Percentiles rank a stretch among this genome's conserved stretches.
Conservation (phyloP, 495 filamentous ascomycete genomes). For the Parmelia sp. region DNA sequence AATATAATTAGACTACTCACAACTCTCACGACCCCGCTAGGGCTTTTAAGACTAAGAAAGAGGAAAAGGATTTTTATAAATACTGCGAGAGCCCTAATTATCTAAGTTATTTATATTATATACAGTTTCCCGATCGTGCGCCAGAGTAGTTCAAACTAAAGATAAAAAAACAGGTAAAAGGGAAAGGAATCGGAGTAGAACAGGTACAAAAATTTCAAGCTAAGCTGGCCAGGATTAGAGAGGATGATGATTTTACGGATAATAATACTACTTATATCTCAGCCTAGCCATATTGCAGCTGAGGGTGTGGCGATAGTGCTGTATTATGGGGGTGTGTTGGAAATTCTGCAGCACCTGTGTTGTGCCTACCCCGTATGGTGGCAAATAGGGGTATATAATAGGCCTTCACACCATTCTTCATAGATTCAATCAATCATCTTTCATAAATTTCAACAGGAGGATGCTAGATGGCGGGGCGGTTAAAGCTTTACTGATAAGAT, state of each 20-base stretch:
- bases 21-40: no score
- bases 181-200: not conserved
- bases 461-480: no score
- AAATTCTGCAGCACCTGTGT: no score
- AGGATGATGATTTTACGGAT: not conserved
- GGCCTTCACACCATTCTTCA: no score
- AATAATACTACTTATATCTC: not conserved
- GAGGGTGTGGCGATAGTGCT: no score
- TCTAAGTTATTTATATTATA: not conserved
- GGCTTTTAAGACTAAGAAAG: not conserved
- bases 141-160: not conserved
- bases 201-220: not conserved
- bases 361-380: no score
- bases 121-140: not conserved
- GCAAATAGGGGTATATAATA: no score
- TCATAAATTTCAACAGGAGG: no score
- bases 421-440: no score
- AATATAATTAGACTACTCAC: not conserved
- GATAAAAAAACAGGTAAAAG: not conserved
- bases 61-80: no score
- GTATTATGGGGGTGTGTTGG: no score
- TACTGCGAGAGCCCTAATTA: not conserved
- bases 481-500: no score
- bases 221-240: not conserved
- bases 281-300: not conserved